Base-by-base conservation (phyloP, 2,329 filamentous ascomycete genomes). In the Microascus cirrosus region DNA sequence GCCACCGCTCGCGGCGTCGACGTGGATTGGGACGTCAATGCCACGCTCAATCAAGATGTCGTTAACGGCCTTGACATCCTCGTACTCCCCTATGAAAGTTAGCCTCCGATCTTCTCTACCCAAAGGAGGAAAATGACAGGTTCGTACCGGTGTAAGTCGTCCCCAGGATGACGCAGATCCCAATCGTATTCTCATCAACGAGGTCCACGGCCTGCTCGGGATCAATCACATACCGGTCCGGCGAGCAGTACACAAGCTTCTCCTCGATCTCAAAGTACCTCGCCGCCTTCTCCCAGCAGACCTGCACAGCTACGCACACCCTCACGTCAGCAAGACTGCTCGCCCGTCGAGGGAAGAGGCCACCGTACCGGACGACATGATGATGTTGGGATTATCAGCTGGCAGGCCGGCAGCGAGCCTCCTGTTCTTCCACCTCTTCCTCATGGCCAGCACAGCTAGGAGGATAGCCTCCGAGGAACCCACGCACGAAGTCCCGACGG, bases 211-310 rank as follows among this genome's bases (percentile, higher is more conserved):
- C 79, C 73, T 85, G 72, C 61, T 79, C 71, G 0, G 84, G 83
- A 64, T 86, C 83, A 60, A 87, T 81, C 56, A 86, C 81, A 64
- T 77, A 86, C 61, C 84, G 76, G 0, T 84, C 79, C 2, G 73
- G 71, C 0, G 80, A 80, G 71, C 83, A 86, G 70, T 82, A 84
- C 35, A 86, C 82, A 10, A 81, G 91, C 73, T 89, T 90, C 77
- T 96, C 92, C 64, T 96, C 93, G 50, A 96, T 82, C 66, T 97
- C 93, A 65, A 95, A 94, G 75, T 95, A 95, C 56, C 90, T 81
- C 4, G 87, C 84, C 0, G 87, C 86, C 77, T 96, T 96, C 72
- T 96, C 91, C 92, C 92, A 96, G 79, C 91, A 96, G 48, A 96
- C 93, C 74, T 97, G 93, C 2, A 96, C 93, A 35, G 93, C 92